These are phyloP conservation scores for Tetrapisispora iriomotensis DNA, from an alignment of 805 yeast genomes.

Conservation along the genomic window DNA sequence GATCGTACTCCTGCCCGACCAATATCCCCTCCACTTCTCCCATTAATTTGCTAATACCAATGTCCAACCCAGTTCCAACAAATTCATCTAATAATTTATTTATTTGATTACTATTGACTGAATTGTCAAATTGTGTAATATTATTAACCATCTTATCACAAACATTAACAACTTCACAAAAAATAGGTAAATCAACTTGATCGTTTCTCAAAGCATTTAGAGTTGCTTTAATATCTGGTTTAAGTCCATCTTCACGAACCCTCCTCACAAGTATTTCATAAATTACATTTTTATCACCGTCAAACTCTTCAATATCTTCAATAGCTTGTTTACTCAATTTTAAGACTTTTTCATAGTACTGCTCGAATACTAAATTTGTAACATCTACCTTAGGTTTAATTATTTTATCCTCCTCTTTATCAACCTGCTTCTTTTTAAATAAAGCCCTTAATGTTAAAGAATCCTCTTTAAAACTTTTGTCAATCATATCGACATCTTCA, in stretches of 20 bases:
- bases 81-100: conserved; percentile 75
- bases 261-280: neutral
- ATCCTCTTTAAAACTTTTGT: neutral
- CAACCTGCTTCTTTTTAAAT: neutral
- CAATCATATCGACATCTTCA: neutral
- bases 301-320: neutral
- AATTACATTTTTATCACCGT: neutral
- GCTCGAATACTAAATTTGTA: neutral
- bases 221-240: too few species aligned
- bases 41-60: conserved; percentile 84
- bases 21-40: conserved; percentile 51
- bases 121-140: too few species aligned
- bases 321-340: neutral
- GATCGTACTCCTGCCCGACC: neutral
- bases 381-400: neutral
- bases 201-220: too few species aligned
- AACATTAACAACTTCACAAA: too few species aligned
- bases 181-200: too few species aligned
- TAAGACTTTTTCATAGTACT: neutral
- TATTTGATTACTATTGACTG: conserved; percentile 33
- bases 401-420: neutral
- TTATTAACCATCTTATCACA: too few species aligned
- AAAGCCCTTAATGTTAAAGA: neutral
- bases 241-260: neutral
- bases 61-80: conserved; percentile 87